Evolutionary conservation across 73 alveolate species (phyloP).

Genomic region (Stentor coeruleus): DNA sequence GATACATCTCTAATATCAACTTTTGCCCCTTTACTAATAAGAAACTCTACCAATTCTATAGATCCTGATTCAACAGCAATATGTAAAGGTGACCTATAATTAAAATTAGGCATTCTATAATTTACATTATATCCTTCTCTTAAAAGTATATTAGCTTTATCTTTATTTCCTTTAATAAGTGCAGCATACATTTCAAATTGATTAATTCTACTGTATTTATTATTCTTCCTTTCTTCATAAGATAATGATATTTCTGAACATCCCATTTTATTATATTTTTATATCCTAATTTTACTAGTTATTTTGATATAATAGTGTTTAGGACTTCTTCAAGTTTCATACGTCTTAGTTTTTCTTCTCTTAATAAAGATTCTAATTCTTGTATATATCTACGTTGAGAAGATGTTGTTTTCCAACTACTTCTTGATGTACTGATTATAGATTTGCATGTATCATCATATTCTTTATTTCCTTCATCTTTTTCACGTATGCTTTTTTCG

Average conservation of each 20-base stretch:
- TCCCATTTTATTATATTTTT: no score
- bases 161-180: neutral
- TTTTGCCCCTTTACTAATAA: neutral
- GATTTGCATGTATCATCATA: neutral
- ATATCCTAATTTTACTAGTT: no score
- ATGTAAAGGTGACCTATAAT: neutral
- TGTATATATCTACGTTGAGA: constrained; percentile 9
- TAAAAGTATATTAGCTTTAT: neutral
- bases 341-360: neutral
- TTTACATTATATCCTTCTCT: neutral
- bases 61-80: neutral
- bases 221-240: no score
- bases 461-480: neutral
- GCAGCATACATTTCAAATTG: neutral
- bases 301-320: neutral
- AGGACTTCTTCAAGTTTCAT: neutral
- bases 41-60: neutral
- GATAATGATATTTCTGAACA: no score
- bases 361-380: neutral
- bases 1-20: neutral
- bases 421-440: neutral
- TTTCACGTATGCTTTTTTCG: neutral
- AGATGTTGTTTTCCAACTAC: neutral
- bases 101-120: neutral
- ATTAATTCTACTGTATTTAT: no score